Evolutionary conservation across 2,329 filamentous ascomycete species (phyloP).

Genomic region (Rhexocercosporidium sp.): DNA sequence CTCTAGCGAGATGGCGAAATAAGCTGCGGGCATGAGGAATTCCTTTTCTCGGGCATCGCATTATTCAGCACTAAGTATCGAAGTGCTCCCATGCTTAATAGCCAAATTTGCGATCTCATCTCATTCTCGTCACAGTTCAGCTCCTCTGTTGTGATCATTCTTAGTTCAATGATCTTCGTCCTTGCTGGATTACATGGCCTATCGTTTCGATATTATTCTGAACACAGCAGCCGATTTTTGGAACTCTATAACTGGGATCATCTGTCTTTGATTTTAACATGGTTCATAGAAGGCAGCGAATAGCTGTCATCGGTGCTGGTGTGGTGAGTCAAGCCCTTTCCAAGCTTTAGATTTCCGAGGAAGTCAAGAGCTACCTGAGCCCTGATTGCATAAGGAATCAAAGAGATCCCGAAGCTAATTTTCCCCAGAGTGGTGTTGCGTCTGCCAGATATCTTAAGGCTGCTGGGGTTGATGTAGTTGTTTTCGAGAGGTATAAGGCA

Average conservation of each 20-base stretch:
- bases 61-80: conserved; percentile 5
- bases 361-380: neutral
- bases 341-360: conserved; percentile 36
- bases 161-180: neutral
- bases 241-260: neutral
- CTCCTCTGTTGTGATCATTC: neutral
- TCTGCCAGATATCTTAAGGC: conserved; percentile 52
- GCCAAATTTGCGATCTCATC: neutral
- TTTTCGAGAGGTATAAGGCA: conserved; percentile 57
- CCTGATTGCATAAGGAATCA: neutral
- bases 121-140: neutral
- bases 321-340: conserved; percentile 36
- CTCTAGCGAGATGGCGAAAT: conserved; percentile 18
- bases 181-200: neutral
- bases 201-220: neutral
- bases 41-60: neutral
- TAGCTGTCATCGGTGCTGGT: conserved; percentile 57
- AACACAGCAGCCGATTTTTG: neutral
- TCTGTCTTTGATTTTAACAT: neutral
- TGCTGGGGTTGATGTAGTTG: conserved; percentile 53
- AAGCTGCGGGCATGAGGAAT: conserved; percentile 20
- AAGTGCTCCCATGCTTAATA: neutral
- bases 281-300: conserved; percentile 29
- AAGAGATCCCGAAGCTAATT: neutral
- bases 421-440: conserved; percentile 45